These are phyloP conservation scores for Trichoderma parareesei DNA, from an alignment of 495 filamentous ascomycete genomes.

Conservation along the genomic window DNA sequence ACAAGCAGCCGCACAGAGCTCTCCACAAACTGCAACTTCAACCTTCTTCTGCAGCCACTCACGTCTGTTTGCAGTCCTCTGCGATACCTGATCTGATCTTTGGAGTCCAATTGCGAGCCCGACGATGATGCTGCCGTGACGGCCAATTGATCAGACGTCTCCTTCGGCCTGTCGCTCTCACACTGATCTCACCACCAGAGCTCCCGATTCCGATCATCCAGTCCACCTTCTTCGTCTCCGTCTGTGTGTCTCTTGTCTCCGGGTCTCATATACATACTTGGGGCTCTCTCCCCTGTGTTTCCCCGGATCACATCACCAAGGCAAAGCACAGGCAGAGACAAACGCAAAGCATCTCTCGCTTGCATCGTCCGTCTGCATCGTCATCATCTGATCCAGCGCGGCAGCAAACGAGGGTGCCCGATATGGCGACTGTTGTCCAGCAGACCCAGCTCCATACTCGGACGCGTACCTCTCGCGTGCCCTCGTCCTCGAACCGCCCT, in stretches of 20 bases:
- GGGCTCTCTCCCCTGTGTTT: neutral
- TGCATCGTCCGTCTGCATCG: neutral
- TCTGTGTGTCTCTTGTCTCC: too few species aligned
- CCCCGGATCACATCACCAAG: neutral
- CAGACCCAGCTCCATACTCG: constrained; percentile 8
- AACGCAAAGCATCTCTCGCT: constrained; percentile 1
- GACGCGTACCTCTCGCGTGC: constrained; percentile 8
- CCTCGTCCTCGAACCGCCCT: neutral
- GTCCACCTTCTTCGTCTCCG: too few species aligned
- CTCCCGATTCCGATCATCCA: too few species aligned
- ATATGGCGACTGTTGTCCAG: constrained; percentile 5
- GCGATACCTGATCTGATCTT: neutral
- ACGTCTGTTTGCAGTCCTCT: neutral
- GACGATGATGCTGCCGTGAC: constrained; percentile 2
- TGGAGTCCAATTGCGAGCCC: constrained; percentile 8
- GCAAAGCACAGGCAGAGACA: neutral
- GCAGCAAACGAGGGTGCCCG: constrained; percentile 1
- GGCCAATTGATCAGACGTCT: neutral
- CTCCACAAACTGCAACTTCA: constrained; percentile 6
- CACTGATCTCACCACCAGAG: neutral
- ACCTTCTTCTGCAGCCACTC: constrained; percentile 6
- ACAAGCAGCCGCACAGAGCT: neutral
- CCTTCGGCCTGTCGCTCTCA: neutral
- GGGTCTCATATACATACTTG: neutral
- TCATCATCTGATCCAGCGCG: neutral